Base-by-base conservation (phyloP, 805 yeast species). In the Yamadazyma kitorensis region DNA sequence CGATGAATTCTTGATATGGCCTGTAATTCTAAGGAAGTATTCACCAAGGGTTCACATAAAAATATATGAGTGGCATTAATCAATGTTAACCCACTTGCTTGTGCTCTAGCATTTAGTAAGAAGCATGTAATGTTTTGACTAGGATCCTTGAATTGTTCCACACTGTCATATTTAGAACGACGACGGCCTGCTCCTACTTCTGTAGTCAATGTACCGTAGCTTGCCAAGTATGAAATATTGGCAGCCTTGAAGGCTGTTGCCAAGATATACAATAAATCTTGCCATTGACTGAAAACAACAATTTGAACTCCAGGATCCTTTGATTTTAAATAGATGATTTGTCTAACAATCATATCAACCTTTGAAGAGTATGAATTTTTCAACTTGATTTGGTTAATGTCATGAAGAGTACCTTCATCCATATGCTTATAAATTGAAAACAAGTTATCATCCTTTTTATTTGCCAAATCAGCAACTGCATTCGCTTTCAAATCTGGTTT, bases 1-100 rank as follows among this genome's bases (percentile, higher is more conserved):
- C 98, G 66, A 53, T 91, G 96, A 27, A 93, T 79, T 43, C 98
- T 73, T 31, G 94, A 86, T 34, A 89, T 83, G 0, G 98, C 97
- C 54, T 91, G 98, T 11, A 86, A 54, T 48, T 93, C 98, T 30
- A 88, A 68, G 2, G 95, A 82, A 1, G 89, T 78, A 49, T 88
- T 88, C 11, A 93, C 82, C 37, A 93, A 68, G 1, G 98, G 98
- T 59, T 93, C 98, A 55, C 97, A 85, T 4, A 93, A 56, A 41
- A 89, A 82, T 0, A 93, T 91, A 55, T 93, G 96, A 2, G 85
- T 83, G 0, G 98, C 98, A 63, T 91, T 91, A 6, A 88, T 79
- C 36, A 93, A 66, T 6, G 95, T 93, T 43, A 93, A 64, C 0
- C 98, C 98, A 10, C 96, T 80, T 6, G 95, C 88, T 52, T 89